Conservation (phyloP, 2,329 filamentous ascomycete species). For the Rhexocercosporidium sp. region DNA sequence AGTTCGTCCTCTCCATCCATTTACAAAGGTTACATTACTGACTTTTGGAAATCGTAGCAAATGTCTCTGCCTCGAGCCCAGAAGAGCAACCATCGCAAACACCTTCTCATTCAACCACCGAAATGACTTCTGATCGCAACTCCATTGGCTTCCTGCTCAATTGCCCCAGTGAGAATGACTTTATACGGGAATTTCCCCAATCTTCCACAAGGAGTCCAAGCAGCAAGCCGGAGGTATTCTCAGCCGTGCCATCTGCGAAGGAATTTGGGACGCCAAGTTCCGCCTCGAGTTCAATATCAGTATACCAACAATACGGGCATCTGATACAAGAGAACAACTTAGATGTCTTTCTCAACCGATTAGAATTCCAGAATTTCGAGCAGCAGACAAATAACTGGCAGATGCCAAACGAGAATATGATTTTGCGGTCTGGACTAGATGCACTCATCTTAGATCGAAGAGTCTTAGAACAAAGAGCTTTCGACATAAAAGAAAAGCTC, state of each 20-base stretch:
- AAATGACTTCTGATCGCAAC: conserved; percentile 39
- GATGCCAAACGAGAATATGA: conserved; percentile 33
- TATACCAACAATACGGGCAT: conserved; percentile 27
- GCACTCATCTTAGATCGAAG: conserved; percentile 28
- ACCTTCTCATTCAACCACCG: conserved; percentile 29
- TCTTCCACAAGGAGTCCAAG: conserved; percentile 34
- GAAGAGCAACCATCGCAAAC: conserved; percentile 30
- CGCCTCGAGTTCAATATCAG: not conserved
- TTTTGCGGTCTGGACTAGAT: conserved; percentile 32
- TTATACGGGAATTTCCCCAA: conserved; percentile 39
- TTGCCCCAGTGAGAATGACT: conserved; percentile 37
- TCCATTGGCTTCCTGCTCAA: conserved; percentile 43
- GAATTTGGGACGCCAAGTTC: conserved; percentile 18
- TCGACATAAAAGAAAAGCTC: conserved; percentile 39
- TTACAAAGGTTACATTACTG: conserved; percentile 12
- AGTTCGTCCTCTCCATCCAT: conserved; percentile 26
- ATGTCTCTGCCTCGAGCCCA: conserved; percentile 31
- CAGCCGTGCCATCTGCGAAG: conserved; percentile 13
- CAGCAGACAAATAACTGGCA: conserved; percentile 35
- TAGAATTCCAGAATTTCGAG: conserved; percentile 40
- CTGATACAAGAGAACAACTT: conserved; percentile 30
- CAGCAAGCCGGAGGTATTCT: conserved; percentile 21
- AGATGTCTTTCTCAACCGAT: conserved; percentile 33
- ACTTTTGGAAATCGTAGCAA: not conserved
- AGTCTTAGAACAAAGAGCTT: conserved; percentile 36